Evolutionary conservation across 2,329 filamentous ascomycete species (phyloP).

Genomic region (Kalaharituber pfeilii): DNA sequence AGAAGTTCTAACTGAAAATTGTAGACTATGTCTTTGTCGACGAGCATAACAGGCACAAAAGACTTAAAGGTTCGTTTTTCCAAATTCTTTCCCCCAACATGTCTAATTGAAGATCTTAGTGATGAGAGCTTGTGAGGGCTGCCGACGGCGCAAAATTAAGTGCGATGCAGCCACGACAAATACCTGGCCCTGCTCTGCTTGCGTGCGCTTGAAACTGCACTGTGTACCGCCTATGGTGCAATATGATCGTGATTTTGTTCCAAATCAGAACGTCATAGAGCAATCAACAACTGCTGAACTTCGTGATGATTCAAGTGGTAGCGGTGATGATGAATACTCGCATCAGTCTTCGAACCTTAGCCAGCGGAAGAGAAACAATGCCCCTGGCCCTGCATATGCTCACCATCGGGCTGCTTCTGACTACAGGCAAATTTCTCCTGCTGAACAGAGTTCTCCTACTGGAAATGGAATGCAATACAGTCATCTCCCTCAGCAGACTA

Average conservation of each 20-base stretch:
- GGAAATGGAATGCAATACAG: conserved; percentile 5
- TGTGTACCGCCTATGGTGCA: conserved; percentile 77
- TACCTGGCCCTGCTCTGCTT: conserved; percentile 92
- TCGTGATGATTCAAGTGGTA: conserved; percentile 27
- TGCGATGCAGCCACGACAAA: conserved; percentile 95
- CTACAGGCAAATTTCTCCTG: conserved; percentile 13
- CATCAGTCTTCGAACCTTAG: conserved; percentile 14
- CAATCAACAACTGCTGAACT: conserved; percentile 28
- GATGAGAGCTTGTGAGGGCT: conserved; percentile 94
- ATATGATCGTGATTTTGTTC: conserved; percentile 44
- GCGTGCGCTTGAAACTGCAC: conserved; percentile 76
- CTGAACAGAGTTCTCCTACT: conserved; percentile 10
- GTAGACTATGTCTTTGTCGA: conserved; percentile 97
- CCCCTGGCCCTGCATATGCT: conserved; percentile 10
- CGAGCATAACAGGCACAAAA: conserved; percentile 94
- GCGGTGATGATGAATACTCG: conserved; percentile 29
- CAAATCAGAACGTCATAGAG: conserved; percentile 29
- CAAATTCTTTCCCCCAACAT: not conserved
- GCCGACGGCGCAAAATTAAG: conserved; percentile 87
- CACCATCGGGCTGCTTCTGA: conserved; percentile 7
- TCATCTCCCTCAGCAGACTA: conserved; percentile 8
- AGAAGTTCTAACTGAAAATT: not conserved
- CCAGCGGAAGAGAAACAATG: conserved; percentile 17
- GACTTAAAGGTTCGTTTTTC: conserved; percentile 57
- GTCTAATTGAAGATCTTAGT: conserved; percentile 37